phyloP scores from a whole-genome alignment of 345 rosid species.

The Bruguiera gymnorhiza region DNA sequence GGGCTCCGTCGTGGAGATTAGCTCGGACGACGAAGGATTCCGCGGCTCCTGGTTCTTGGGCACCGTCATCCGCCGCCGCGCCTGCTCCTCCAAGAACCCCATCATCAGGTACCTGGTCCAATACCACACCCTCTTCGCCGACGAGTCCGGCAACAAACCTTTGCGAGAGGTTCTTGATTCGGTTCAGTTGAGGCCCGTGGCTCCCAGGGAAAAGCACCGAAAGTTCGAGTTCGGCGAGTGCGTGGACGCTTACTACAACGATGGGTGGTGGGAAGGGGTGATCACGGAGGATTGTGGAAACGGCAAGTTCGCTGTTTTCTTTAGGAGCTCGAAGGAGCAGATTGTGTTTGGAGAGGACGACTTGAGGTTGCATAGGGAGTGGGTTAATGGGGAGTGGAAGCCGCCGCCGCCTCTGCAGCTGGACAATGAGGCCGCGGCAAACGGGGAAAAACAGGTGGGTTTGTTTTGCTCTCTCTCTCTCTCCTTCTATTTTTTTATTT shows the following conservation, averaged over 20 bases:
- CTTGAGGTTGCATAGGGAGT: slow-evolving; percentile 68
- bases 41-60: slow-evolving; percentile 72
- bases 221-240: slow-evolving; percentile 44
- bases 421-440: background rate
- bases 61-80: slow-evolving; percentile 35
- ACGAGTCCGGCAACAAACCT: slow-evolving; percentile 43
- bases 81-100: slow-evolving; percentile 25
- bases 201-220: slow-evolving; percentile 52
- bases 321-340: slow-evolving; percentile 54
- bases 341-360: slow-evolving; percentile 41
- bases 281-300: slow-evolving; percentile 47
- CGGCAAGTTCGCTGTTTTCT: slow-evolving; percentile 59
- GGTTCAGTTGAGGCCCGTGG: slow-evolving; percentile 43
- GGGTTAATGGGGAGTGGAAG: slow-evolving; percentile 61
- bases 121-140: slow-evolving; percentile 50
- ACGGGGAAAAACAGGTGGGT: slow-evolving; percentile 10
- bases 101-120: slow-evolving; percentile 35
- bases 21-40: slow-evolving; percentile 60
- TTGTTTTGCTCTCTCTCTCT: background rate
- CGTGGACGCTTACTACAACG: slow-evolving; percentile 63
- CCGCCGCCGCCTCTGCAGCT: slow-evolving; percentile 37
- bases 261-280: slow-evolving; percentile 95
- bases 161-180: slow-evolving; percentile 39
- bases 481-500: too few relatives aligned
- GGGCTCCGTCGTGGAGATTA: slow-evolving; percentile 59